Base-by-base conservation (phyloP, 495 filamentous ascomycete genomes). In the Tuber magnatum region DNA sequence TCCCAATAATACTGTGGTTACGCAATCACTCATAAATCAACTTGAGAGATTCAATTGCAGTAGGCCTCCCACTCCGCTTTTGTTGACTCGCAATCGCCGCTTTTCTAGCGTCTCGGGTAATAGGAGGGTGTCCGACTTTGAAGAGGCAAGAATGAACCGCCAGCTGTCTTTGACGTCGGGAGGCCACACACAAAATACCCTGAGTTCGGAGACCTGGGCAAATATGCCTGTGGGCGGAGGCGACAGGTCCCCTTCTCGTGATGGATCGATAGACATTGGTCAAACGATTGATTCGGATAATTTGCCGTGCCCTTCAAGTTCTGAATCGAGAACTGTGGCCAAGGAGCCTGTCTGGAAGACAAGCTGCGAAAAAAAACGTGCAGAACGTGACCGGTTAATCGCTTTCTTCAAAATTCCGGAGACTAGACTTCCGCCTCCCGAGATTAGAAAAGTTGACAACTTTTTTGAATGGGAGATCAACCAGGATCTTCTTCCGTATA, bases 381-480 rank as follows among this genome's bases (percentile, higher is more conserved):
- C 51, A 9, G 20, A 32, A 74, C 77, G 71, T 75, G 48, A 75
- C 48, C 46, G 72, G 65, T 42, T 68, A 74, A 71, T 12, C 69
- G 32, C 71, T 78, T 74, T 22, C 70, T 80, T 71, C 44, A 38
- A 71, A 14, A 46, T 78, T 69, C 69, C 71, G 40, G 71, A 73
- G 16, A 61, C 75, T 41, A 80, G 70, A 14, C 76, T 70, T 39
- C 75, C 70, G 12, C 65, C 69, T 1, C 20, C 42, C 32, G 43
- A 69, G 8, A 48, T 61, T 56, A 69, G 68, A 18, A 51, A 48
- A 18, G 14, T 71, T 35, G 1, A 71, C 32, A 56, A 22, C 68
- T 76, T 80, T 71, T 75, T 83, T 78, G 65, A 81, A 39, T 48
- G 70, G 28, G 20, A 44, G 48, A 28, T 61, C 41, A 74, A 75